Conservation (phyloP, 768 basidiomycete species). For the Tricholoma sp. region DNA sequence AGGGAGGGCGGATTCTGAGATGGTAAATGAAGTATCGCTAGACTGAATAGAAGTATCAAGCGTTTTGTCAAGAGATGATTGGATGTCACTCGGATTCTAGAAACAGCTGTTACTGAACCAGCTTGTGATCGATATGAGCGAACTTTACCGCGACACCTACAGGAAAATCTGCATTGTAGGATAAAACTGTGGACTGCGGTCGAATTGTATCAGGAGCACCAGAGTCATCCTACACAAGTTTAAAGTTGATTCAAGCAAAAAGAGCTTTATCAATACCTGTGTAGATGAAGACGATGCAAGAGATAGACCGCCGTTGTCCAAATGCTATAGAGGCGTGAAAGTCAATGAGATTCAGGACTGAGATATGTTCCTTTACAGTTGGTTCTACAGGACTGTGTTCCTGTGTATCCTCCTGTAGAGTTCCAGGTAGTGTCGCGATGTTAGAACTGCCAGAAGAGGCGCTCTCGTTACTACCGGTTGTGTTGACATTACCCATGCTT, state of each 20-base stretch:
- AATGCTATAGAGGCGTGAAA: not conserved
- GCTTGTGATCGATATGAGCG: not conserved
- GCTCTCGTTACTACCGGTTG: not conserved
- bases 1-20: constrained; percentile 21
- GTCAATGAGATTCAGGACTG: not conserved
- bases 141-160: not conserved
- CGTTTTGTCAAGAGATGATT: not conserved
- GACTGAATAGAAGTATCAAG: constrained; percentile 2
- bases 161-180: not conserved
- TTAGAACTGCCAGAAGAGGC: too few species aligned
- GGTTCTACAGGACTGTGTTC: not conserved
- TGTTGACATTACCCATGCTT: not conserved
- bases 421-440: not conserved
- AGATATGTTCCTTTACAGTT: not conserved
- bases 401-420: not conserved
- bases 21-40: constrained; percentile 19
- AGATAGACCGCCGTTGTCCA: not conserved
- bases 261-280: not conserved
- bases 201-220: not conserved
- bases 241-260: not conserved
- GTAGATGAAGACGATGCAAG: not conserved
- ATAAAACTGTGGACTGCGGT: not conserved
- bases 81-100: not conserved
- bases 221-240: not conserved
- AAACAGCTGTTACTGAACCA: not conserved